Percentiles rank a stretch among this genome's conserved stretches.
These are phyloP conservation scores for Cudoniella acicularis DNA, from an alignment of 495 filamentous ascomycete species.

Conservation along the genomic window DNA sequence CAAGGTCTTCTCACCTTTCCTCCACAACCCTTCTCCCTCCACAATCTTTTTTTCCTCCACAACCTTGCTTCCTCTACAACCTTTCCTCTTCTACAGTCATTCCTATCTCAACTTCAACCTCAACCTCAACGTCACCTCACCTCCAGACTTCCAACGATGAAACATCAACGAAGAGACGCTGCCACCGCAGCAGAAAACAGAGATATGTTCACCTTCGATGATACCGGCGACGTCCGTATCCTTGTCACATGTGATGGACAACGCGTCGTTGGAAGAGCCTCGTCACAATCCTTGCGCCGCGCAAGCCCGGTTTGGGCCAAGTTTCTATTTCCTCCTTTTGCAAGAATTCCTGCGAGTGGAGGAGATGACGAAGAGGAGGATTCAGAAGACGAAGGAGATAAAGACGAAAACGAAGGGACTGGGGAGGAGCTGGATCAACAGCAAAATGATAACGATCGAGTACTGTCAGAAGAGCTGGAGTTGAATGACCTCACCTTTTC, in stretches of 20 bases:
- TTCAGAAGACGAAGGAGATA: not conserved
- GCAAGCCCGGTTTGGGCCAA: not conserved
- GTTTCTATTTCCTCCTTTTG: not conserved
- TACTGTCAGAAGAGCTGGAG: not conserved
- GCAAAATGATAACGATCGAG: not conserved
- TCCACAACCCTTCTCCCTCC: no score
- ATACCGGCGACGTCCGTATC: not conserved
- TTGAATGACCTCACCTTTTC: not conserved
- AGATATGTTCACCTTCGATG: no score
- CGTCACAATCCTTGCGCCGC: not conserved
- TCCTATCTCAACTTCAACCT: no score
- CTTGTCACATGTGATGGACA: not conserved
- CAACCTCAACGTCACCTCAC: no score
- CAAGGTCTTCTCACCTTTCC: no score
- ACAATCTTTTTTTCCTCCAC: no score
- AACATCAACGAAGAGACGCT: no score
- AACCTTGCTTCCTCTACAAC: no score
- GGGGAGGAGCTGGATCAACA: not conserved
- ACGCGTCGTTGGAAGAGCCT: not conserved
- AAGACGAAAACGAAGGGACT: not conserved
- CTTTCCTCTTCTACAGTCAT: no score
- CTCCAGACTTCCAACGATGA: no score
- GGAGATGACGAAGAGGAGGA: not conserved
- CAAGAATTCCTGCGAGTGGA: not conserved
- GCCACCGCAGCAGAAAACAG: no score